phyloP scores from a whole-genome alignment of 176 grass and related monocot genomes.

The Eragrostis curvula region DNA sequence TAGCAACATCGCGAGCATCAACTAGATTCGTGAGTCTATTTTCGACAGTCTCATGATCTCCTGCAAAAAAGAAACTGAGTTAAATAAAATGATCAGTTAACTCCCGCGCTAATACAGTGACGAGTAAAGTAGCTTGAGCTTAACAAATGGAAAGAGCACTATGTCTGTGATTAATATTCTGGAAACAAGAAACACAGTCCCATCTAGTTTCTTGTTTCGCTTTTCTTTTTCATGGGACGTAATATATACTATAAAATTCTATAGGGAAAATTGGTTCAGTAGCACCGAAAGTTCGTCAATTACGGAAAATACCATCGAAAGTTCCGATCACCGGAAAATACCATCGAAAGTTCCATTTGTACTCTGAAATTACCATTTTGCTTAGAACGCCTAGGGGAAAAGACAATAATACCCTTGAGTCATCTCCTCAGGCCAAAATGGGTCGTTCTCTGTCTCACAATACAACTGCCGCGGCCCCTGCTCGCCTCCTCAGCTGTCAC shows the following conservation, averaged over 20 bases:
- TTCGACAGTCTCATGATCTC: background rate
- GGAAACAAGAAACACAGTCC: background rate
- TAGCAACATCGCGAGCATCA: conserved; percentile 48
- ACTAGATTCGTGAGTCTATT: conserved; percentile 24
- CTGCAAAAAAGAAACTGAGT: conserved; percentile 1
- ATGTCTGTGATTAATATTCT: background rate
- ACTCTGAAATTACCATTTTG: no score
- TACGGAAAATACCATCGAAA: no score
- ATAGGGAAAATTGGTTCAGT: no score
- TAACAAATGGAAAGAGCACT: background rate
- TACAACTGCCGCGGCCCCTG: no score
- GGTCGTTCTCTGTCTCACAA: no score
- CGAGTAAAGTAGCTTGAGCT: background rate
- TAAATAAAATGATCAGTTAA: background rate
- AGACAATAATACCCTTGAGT: no score
- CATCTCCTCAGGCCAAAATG: no score
- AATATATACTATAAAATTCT: background rate
- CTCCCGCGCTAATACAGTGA: background rate
- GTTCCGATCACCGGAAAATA: no score
- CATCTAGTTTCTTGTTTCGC: background rate
- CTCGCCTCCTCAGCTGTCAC: no score
- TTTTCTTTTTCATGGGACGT: background rate
- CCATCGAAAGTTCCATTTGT: no score
- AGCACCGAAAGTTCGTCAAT: no score
- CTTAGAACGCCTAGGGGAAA: no score